Evolutionary conservation across 768 basidiomycete genomes (phyloP), one percentile per base, ranked within the genome.

Genomic region (Rhodotorula paludigena): DNA sequence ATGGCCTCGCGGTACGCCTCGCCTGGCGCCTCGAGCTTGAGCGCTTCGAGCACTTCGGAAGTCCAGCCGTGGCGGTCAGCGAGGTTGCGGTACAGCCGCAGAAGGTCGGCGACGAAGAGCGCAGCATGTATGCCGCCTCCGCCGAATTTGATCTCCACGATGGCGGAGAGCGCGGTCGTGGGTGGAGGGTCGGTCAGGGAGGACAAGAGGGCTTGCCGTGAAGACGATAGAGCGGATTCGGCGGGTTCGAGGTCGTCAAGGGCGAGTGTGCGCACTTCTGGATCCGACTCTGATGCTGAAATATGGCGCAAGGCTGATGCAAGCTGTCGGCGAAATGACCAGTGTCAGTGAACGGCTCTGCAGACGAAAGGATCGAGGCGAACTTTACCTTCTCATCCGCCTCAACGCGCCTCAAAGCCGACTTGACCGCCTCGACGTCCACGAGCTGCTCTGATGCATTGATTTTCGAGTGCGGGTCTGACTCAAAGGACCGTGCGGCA

Each of bases 121-220:
- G 85, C 84, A 3, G 92, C 84, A 77, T 99, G 94, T 1, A 86
- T 86, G 1, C 94, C 94, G 0, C 94, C 94, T 0, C 92, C 90
- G 23, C 92, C 94, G 0, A 92, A 85, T 74, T 94, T 94, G 55
- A 98, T 80, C 74, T 98, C 94, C 68, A 99, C 80, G 57, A 97
- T 81, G 6, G 90, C 90, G 16, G 89, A 88, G 36, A 72, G 61
- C 21, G 63, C 39, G 7, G 60, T 41, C 20, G 58, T 57, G 25
- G 60, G 35, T 0, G 73, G 47, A 5, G 65, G 44, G 3, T 72
- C 68, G 15, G 72, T 25, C 59, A 74, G 58, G 42, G 47, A 36
- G 16, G 45, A 30, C 41, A 60, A 48, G 23, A 74, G 69, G 39
- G 39, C 5, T 9, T 28, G 1, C 14, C 64, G 60, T 14, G 36